A percentile compares a stretch with the other conserved stretches of the same genome.
Evolutionary conservation across 495 filamentous ascomycete genomes (phyloP).

Genomic region (Aspergillus egyptiacus): DNA sequence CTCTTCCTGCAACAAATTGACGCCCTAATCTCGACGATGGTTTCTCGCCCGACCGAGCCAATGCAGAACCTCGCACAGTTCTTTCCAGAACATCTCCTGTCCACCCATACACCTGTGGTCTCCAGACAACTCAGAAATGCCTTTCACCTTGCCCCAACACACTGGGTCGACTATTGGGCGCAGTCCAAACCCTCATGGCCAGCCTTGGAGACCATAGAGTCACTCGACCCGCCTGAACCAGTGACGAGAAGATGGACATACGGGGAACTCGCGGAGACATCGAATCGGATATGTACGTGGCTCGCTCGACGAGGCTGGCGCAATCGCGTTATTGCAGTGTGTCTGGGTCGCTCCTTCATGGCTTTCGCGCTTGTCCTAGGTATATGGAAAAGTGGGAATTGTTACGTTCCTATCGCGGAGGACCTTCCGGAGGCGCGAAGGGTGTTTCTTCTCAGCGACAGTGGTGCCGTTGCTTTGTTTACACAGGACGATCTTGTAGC

Average conservation of each 20-base stretch:
- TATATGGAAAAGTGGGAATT: conserved; percentile 46
- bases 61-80: not conserved
- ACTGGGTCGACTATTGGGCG: not conserved
- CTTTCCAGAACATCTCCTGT: not conserved
- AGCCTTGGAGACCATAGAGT: not conserved
- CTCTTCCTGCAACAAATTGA: not conserved
- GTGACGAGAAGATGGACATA: conserved; percentile 9
- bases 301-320: not conserved
- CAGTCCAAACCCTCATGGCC: not conserved
- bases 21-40: not conserved
- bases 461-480: not conserved
- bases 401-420: conserved; percentile 55
- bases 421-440: conserved; percentile 23
- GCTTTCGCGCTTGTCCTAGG: conserved; percentile 23
- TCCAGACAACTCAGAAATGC: not conserved
- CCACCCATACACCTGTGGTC: not conserved
- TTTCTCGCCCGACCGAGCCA: not conserved
- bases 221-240: not conserved
- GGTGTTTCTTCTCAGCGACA: conserved; percentile 5
- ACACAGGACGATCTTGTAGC: not conserved
- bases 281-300: conserved; percentile 3
- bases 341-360: not conserved
- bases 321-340: not conserved
- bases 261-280: conserved; percentile 4
- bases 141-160: not conserved